A percentile compares a stretch with the other conserved stretches of the same genome.
Evolutionary conservation across 2,329 filamentous ascomycete genomes (phyloP).

Genomic region (Xylariaceae sp.): DNA sequence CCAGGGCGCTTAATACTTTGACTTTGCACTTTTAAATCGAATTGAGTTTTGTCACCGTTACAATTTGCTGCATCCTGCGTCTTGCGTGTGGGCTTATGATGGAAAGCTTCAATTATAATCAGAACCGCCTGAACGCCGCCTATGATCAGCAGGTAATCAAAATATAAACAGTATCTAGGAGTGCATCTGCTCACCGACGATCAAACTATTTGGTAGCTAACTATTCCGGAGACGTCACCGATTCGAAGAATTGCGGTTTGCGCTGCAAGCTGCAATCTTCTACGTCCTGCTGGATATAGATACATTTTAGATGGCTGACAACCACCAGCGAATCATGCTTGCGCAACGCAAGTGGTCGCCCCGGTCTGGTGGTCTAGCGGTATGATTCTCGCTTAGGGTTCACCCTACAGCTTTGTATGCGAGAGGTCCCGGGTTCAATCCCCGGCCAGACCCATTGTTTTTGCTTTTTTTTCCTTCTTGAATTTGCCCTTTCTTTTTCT

Average conservation of each 20-base stretch:
- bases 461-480: neutral
- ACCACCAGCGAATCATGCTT: neutral
- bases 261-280: no score
- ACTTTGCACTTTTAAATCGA: neutral
- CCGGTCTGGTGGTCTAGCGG: slow-evolving; percentile 58
- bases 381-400: slow-evolving; percentile 69
- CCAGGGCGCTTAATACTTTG: slow-evolving; percentile 9
- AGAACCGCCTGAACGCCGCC: neutral
- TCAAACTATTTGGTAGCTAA: no score
- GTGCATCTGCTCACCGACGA: no score
- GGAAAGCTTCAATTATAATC: neutral
- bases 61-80: neutral
- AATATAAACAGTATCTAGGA: neutral
- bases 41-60: neutral
- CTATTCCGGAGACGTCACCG: no score
- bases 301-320: neutral
- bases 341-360: neutral
- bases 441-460: slow-evolving; percentile 33
- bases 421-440: slow-evolving; percentile 43
- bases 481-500: neutral
- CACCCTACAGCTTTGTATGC: slow-evolving; percentile 30
- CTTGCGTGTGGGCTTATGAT: neutral
- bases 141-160: neutral
- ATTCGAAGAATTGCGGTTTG: no score
- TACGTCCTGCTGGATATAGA: no score